Conservation (phyloP, 2,329 filamentous ascomycete species). For the Elsinoe perseae region DNA sequence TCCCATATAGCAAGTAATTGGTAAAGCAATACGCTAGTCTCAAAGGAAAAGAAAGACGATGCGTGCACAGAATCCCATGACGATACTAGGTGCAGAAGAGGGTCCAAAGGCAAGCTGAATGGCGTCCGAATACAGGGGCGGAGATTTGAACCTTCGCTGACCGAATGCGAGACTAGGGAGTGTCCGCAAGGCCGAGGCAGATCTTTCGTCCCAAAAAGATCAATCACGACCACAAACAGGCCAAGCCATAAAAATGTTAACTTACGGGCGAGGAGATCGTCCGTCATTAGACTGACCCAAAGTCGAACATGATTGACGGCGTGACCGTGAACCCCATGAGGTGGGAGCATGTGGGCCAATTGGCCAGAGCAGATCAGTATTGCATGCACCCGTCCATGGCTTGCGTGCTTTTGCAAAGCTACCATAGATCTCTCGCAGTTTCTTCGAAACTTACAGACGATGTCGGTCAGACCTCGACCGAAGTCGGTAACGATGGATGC, state of each 20-base stretch:
- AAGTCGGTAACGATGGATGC: neutral
- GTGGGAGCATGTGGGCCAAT: neutral
- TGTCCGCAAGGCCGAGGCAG: neutral
- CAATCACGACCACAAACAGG: neutral
- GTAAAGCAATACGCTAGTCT: slow-evolving; percentile 11
- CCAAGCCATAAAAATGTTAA: neutral
- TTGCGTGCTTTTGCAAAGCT: slow-evolving; percentile 11
- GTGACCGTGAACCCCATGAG: neutral
- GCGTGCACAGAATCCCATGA: slow-evolving; percentile 13
- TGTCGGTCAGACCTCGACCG: neutral
- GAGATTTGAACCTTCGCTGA: slow-evolving; percentile 4
- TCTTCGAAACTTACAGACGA: neutral
- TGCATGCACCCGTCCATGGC: slow-evolving; percentile 1
- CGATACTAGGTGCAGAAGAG: neutral
- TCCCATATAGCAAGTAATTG: slow-evolving; percentile 6
- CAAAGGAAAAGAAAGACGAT: neutral
- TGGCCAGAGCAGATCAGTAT: neutral
- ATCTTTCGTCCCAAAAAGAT: slow-evolving; percentile 9
- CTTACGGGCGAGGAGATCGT: neutral
- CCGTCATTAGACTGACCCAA: neutral
- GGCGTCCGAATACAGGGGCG: neutral
- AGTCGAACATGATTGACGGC: neutral
- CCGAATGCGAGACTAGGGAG: slow-evolving; percentile 5
- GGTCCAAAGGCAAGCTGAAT: neutral
- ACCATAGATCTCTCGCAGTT: neutral